Conservation (phyloP, 805 yeast genomes). For the Teunomyces stri region DNA sequence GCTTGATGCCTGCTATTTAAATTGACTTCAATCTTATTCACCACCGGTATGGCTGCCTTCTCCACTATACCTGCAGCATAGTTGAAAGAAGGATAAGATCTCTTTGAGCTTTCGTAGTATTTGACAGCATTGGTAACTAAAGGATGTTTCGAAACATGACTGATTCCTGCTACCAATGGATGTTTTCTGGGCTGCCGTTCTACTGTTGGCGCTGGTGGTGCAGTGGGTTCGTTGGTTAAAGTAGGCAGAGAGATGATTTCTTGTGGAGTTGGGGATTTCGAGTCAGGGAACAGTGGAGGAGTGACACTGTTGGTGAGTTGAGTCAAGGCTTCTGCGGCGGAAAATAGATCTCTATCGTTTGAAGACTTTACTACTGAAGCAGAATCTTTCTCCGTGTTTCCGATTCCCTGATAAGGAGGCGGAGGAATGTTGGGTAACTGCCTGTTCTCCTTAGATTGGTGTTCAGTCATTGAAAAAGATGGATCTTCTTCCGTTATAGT, state of each 20-base stretch:
- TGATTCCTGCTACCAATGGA: constrained; percentile 39
- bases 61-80: constrained; percentile 63
- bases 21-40: constrained; percentile 46
- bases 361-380: constrained; percentile 3
- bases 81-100: constrained; percentile 48
- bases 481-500: not conserved
- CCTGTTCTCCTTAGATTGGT: not conserved
- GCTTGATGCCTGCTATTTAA: constrained; percentile 40
- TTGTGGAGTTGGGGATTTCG: constrained; percentile 5
- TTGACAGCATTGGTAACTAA: constrained; percentile 49
- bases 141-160: constrained; percentile 38
- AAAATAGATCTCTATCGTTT: constrained; percentile 27
- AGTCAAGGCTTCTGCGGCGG: constrained; percentile 43
- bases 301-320: constrained; percentile 27
- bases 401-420: constrained; percentile 1
- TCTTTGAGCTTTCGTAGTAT: constrained; percentile 45
- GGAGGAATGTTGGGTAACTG: not conserved
- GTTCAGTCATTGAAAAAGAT: not conserved
- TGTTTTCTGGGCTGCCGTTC: constrained; percentile 19
- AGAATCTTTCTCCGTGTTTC: not conserved
- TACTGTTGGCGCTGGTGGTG: constrained; percentile 9
- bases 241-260: not conserved
- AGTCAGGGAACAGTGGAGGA: constrained; percentile 16
- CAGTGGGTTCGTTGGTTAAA: constrained; percentile 8
- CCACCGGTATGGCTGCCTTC: constrained; percentile 54